Percentiles rank a stretch among this genome's conserved stretches.
Conservation (phyloP, 306 rosid species). For the Malus sylvestris region DNA sequence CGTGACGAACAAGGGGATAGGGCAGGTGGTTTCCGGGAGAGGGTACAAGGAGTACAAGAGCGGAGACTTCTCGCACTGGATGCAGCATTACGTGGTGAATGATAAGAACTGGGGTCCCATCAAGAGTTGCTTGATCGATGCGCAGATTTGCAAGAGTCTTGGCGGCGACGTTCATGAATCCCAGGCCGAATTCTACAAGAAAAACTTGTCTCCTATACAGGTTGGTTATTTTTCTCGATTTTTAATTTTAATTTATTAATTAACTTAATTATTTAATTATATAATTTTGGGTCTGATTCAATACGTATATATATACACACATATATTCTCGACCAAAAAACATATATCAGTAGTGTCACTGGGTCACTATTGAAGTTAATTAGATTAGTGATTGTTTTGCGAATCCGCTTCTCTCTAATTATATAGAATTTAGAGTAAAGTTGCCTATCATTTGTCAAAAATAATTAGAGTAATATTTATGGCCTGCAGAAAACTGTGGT, state of each 20-base stretch:
- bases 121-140: constrained; percentile 56
- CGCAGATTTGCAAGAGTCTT: constrained; percentile 44
- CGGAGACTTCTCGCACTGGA: constrained; percentile 60
- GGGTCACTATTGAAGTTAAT: no score
- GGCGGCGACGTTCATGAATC: constrained; percentile 26
- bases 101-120: constrained; percentile 53
- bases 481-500: no score
- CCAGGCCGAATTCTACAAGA: constrained; percentile 28
- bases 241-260: not conserved
- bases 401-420: no score
- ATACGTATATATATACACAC: not conserved
- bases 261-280: not conserved
- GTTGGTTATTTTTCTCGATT: constrained; percentile 9
- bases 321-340: no score
- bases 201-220: constrained; percentile 58
- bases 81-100: constrained; percentile 58
- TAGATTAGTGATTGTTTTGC: no score
- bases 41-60: constrained; percentile 46
- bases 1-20: constrained; percentile 54
- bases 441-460: no score
- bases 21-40: constrained; percentile 37
- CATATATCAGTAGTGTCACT: no score
- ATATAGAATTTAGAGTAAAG: no score
- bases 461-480: no score
- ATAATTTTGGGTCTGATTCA: not conserved